Evolutionary conservation across 2,329 filamentous ascomycete genomes (phyloP), one percentile per base, ranked within the genome.

Genomic region (Fusarium veterinarium): DNA sequence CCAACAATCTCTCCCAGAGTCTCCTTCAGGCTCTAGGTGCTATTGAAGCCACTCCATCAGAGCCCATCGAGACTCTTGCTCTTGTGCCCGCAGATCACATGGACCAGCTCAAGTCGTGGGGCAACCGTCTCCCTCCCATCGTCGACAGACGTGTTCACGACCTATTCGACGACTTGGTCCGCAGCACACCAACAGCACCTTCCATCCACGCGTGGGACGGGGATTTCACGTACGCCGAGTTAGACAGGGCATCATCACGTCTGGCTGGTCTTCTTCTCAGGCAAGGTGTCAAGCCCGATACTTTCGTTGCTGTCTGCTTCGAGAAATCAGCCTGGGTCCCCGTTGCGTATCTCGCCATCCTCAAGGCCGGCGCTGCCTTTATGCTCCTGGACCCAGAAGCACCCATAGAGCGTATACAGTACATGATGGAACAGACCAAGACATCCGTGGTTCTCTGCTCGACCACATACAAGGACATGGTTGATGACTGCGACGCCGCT

Each of bases 141-240:
- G 37, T 56, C 5, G 9, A 35, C 20, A 56, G 38, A 25, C 52
- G 16, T 23, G 52, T 56, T 10, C 52, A 56, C 9, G 52, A 56
- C 20, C 52, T 56, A 8, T 56, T 56, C 14, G n/a, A 56, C 10
- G 37, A 56, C 19, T 19, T 56, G 52, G 13, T 19, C 28, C 28
- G 37, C 20, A 9, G 37, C 20, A 42, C 14, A 25, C 52, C 38
- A 23, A 44, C 16, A 33, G 30, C 53, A 7, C 53, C 40, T 7
- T 60, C 64, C 14, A 51, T 67, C 6, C 25, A 42, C 8, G 60
- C 53, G 8, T 67, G 60, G 60, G 64, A 67, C 35, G 53, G 41
- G 19, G 25, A 63, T 1, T 44, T 63, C 3, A 67, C 60, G 6
- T 67, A 64, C 28, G 35, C 52, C 10, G 46, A 64, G 23, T 46